A percentile compares a stretch with the other conserved stretches of the same genome.
Evolutionary conservation across 2,329 filamentous ascomycete species (phyloP).

Genomic region (Drechslerella stenobrocha): DNA sequence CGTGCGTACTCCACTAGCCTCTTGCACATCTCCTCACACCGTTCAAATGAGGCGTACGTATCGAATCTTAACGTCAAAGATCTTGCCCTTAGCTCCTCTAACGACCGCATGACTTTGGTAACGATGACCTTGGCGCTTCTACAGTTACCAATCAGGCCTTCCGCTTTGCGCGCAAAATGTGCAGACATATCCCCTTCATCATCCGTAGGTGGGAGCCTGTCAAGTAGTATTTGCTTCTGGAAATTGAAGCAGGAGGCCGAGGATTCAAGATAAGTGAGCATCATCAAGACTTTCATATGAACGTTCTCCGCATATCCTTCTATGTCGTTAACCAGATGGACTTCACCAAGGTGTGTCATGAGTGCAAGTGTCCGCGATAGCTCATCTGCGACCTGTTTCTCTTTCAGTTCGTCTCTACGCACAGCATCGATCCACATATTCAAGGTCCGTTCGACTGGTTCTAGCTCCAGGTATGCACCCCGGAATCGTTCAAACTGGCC

Average conservation of each 20-base stretch:
- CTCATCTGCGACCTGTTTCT: slow-evolving; percentile 77
- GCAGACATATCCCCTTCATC: slow-evolving; percentile 67
- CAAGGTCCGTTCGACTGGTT: slow-evolving; percentile 84
- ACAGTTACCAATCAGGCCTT: slow-evolving; percentile 72
- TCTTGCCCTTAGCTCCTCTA: slow-evolving; percentile 75
- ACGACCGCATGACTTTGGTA: slow-evolving; percentile 72
- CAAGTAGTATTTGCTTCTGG: slow-evolving; percentile 68
- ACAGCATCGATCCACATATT: slow-evolving; percentile 86
- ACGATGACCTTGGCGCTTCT: slow-evolving; percentile 82
- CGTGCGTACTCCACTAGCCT: slow-evolving; percentile 70
- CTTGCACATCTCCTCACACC: slow-evolving; percentile 67
- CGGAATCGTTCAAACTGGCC: slow-evolving; percentile 78
- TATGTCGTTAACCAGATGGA: slow-evolving; percentile 71
- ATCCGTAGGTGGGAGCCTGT: slow-evolving; percentile 62
- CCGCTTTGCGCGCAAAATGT: slow-evolving; percentile 71
- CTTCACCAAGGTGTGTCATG: slow-evolving; percentile 80
- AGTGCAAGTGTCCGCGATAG: slow-evolving; percentile 74
- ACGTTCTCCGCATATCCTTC: slow-evolving; percentile 77
- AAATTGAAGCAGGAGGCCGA: slow-evolving; percentile 70
- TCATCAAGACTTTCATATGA: slow-evolving; percentile 73
- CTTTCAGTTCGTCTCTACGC: slow-evolving; percentile 80
- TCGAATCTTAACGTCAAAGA: slow-evolving; percentile 73
- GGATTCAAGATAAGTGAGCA: slow-evolving; percentile 81
- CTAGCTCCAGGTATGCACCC: slow-evolving; percentile 79
- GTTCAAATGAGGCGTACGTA: slow-evolving; percentile 70